These are phyloP conservation scores for Yarrowia porcina DNA, from an alignment of 805 yeast genomes.

Conservation along the genomic window DNA sequence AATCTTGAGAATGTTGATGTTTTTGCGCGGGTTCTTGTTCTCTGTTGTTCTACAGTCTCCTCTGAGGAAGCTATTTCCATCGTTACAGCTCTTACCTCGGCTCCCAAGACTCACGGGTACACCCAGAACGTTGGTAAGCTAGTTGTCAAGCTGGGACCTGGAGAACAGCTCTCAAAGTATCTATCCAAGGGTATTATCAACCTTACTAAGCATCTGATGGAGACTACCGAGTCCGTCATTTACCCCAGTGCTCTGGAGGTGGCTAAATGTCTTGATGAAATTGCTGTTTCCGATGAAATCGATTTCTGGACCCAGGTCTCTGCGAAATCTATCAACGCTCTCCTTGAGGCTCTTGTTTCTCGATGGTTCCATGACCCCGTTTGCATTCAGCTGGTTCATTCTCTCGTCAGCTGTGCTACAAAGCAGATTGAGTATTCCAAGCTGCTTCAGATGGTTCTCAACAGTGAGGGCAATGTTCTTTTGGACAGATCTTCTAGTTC, in stretches of 20 bases:
- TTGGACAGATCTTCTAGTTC: not conserved
- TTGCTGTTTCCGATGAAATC: not conserved
- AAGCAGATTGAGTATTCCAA: conserved; percentile 44
- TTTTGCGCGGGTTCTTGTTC: not conserved
- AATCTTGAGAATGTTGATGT: not conserved
- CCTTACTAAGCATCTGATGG: conserved; percentile 23
- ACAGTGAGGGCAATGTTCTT: conserved; percentile 42
- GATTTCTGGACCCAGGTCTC: conserved; percentile 31
- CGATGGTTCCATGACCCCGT: conserved; percentile 46
- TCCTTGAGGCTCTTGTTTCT: conserved; percentile 36
- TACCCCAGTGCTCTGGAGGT: not conserved
- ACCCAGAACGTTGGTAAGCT: conserved; percentile 4
- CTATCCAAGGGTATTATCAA: conserved; percentile 18
- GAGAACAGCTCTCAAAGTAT: not conserved
- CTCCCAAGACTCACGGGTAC: conserved; percentile 18
- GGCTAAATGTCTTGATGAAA: not conserved
- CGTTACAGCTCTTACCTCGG: not conserved
- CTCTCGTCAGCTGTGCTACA: conserved; percentile 43
- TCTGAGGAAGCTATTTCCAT: not conserved
- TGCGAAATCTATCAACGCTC: conserved; percentile 33
- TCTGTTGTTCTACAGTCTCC: not conserved
- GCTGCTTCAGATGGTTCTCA: conserved; percentile 61
- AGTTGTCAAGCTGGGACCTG: not conserved
- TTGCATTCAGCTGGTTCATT: conserved; percentile 48
- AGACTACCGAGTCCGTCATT: not conserved